Evolutionary conservation across 192 early-diverging fungal species (phyloP).

Genomic region (Rhizophagus sp.): DNA sequence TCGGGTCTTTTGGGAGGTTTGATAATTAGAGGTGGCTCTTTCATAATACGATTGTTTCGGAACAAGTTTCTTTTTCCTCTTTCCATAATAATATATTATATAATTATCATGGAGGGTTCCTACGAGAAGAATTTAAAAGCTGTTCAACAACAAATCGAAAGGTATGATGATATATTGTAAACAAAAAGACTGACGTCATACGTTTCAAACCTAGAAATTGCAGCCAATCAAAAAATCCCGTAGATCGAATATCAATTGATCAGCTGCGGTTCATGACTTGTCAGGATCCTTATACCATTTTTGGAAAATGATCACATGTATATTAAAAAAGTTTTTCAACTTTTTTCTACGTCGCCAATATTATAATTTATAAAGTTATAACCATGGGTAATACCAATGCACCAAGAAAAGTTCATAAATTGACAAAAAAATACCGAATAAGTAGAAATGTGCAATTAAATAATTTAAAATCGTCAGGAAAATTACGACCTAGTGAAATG

Average conservation of each 20-base stretch:
- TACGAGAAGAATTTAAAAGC: neutral
- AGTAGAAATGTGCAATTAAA: neutral
- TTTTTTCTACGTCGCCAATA: no score
- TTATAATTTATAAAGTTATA: neutral
- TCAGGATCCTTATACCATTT: no score
- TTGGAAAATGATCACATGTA: no score
- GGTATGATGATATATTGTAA: no score
- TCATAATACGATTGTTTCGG: neutral
- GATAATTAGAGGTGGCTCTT: conserved; percentile 1
- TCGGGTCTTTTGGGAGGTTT: neutral
- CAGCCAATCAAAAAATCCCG: no score
- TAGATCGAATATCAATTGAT: no score
- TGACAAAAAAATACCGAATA: neutral
- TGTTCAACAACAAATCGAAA: neutral
- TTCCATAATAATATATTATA: neutral
- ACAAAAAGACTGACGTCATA: no score
- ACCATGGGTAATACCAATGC: neutral
- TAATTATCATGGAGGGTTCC: neutral
- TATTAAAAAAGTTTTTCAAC: no score
- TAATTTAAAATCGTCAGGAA: neutral
- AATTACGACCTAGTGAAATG: neutral
- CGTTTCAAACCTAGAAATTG: no score
- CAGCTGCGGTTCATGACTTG: no score
- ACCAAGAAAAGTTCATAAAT: neutral
- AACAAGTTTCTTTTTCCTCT: neutral